Evolutionary conservation across 2,329 filamentous ascomycete species (phyloP), one percentile per base, ranked within the genome.

Genomic region (Coniella vitis): DNA sequence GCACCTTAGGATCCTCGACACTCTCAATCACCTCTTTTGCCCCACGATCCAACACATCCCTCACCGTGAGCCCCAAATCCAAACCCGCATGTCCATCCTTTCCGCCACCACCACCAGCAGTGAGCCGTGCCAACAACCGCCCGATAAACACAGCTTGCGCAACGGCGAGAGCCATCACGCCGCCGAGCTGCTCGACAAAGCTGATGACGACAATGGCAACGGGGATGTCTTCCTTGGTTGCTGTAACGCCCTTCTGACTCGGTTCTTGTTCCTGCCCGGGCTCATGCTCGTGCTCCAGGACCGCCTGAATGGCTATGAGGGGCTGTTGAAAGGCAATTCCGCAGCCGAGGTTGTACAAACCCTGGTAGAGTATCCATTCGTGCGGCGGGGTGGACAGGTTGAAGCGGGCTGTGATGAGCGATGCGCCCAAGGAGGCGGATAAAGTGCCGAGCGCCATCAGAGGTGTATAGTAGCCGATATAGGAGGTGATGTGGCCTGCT

Each of bases 291-390:
- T 32, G n/a, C 13, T 16, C 17, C 3, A 45, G 35, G 4, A 38
- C 22, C 7, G 43, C 10, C 19, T 49, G 47, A n/a, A 49, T 34
- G 1, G 47, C 41, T 1, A 31, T 38, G 3, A 25, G 32, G 1
- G 47, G 47, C 41, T 39, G 36, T 40, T 39, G 47, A 3, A 49
- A 45, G 8, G 19, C 22, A 16, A 20, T 14, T 5, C 47, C 47
- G 25, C 22, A 35, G 16, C 47, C 40, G 10, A 21, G 17, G 12
- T 22, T 19, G 20, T 68, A 64, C 29, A 81, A 58, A 22, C 74
- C 69, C 59, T 79, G 75, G 60, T 73, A 80, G 21, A 75, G 74
- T 55, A 79, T 73, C 76, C 77, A 81, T 43, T 68, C 64, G 10
- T 59, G 55, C 7, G 71, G 60, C 2, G 67, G 63, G 2, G 72